Evolutionary conservation across 306 rosid genomes (phyloP), one percentile per base, ranked within the genome.

Genomic region (Fagus sylvatica): DNA sequence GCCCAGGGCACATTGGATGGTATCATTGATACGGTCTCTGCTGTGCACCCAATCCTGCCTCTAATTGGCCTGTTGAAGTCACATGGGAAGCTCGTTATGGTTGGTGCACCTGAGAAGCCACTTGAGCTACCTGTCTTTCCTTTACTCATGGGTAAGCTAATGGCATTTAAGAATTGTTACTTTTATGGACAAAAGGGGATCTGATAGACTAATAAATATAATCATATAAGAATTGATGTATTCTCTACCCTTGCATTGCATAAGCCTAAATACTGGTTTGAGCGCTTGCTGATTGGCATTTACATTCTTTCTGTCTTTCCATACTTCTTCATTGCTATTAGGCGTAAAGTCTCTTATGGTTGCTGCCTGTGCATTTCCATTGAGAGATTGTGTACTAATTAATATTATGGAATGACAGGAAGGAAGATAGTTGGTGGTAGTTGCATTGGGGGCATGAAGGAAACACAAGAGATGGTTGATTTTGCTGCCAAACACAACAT

Each of bases 401-500:
- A 22, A 1, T n/a, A 33, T 61, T 32, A 5, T 6, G 13, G 1
- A 19, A 9, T 74, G 37, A 70, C 71, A 75, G 84, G 84, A 34
- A 76, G 80, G 36, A 81, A 81, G 51, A 48, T 77, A 16, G 2
- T 80, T 30, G 79, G 61, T 0, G 80, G 80, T 16, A 80, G 76
- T 40, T 15, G 40, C 72, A 71, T 69, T 17, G 84, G 84, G 39
- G 80, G 84, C 53, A 70, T 69, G 72, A 81, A 81, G 53, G 84
- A 81, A 61, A 81, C 77, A 1, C 84, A 81, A 37, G 80, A 80
- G 37, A 81, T 81, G 84, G 46, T 81, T 2, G 74, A 70, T 41
- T 62, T 51, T 51, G 66, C 53, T 4, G 55, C 39, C 39, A 15
- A 70, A 49, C 54, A 70, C 40, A 46, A 28, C 41, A 70, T 70